Conservation (phyloP, 192 early-diverging fungal genomes). For the Paraglomus brasilianum region DNA sequence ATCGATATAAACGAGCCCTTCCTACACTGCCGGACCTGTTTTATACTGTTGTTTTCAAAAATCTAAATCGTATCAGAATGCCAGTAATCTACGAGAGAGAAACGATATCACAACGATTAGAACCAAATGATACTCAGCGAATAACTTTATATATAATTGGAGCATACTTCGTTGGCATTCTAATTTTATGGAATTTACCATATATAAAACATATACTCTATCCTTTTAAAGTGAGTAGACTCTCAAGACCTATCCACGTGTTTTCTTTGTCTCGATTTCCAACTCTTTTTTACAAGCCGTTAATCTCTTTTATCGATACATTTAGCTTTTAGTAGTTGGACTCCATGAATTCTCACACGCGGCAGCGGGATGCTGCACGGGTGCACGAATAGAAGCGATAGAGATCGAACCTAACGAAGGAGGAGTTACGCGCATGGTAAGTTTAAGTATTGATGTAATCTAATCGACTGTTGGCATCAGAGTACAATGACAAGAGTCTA, state of each 20-base stretch:
- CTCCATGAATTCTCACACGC: slow-evolving; percentile 97
- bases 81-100: too few species aligned
- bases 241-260: background rate
- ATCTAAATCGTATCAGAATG: too few species aligned
- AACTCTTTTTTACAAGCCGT: slow-evolving; percentile 4
- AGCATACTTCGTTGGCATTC: slow-evolving; percentile 64
- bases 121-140: background rate
- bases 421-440: slow-evolving; percentile 78
- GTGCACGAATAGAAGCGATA: slow-evolving; percentile 85
- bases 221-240: slow-evolving; percentile 77
- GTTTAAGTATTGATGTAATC: slow-evolving; percentile 5
- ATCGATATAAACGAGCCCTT: too few species aligned
- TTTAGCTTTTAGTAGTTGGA: slow-evolving; percentile 81
- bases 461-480: background rate
- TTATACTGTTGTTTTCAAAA: too few species aligned
- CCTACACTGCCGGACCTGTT: too few species aligned
- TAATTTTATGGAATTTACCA: slow-evolving; percentile 87
- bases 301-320: slow-evolving; percentile 22
- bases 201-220: slow-evolving; percentile 80
- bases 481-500: background rate
- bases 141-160: slow-evolving; percentile 47
- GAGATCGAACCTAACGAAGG: slow-evolving; percentile 92
- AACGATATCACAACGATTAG: background rate
- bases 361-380: slow-evolving; percentile 79
- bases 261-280: background rate